Percentiles rank a stretch among this genome's conserved stretches.
These are phyloP conservation scores for Talaromyces nanjingensis DNA, from an alignment of 495 filamentous ascomycete genomes.

Conservation along the genomic window DNA sequence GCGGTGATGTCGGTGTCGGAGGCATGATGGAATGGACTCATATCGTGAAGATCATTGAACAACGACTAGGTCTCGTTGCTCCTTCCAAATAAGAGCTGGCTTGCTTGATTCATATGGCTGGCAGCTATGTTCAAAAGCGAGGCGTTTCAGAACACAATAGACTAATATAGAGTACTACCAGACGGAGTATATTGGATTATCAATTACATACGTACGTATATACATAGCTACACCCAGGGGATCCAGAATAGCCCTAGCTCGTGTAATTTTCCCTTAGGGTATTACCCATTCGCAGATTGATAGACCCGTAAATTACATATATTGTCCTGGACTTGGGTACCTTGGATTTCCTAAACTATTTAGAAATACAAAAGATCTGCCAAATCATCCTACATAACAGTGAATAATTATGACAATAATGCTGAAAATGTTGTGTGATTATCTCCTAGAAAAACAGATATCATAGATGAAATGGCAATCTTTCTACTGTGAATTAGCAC, in stretches of 20 bases:
- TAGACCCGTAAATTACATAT: too few species aligned
- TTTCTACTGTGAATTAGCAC: constrained; percentile 3
- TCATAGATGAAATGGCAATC: constrained; percentile 17
- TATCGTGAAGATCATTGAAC: constrained; percentile 52
- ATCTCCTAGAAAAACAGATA: constrained; percentile 9
- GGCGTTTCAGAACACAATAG: not conserved
- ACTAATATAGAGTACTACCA: not conserved
- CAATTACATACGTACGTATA: too few species aligned
- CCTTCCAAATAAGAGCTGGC: not conserved
- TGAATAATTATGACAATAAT: not conserved
- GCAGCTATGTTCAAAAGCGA: too few species aligned
- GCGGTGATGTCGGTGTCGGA: constrained; percentile 60
- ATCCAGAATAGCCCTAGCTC: too few species aligned
- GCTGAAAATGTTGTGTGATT: constrained; percentile 5
- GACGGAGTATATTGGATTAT: too few species aligned
- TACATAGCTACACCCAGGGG: too few species aligned
- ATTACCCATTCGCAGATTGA: too few species aligned
- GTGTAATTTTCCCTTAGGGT: too few species aligned
- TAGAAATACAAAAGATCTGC: not conserved
- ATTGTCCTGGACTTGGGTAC: too few species aligned
- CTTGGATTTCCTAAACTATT: not conserved
- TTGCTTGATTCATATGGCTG: too few species aligned
- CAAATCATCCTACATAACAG: not conserved
- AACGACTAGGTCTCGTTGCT: constrained; percentile 11
- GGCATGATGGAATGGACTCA: constrained; percentile 61